These are phyloP conservation scores for Exidia glandulosa DNA, from an alignment of 768 basidiomycete genomes.

Conservation along the genomic window DNA sequence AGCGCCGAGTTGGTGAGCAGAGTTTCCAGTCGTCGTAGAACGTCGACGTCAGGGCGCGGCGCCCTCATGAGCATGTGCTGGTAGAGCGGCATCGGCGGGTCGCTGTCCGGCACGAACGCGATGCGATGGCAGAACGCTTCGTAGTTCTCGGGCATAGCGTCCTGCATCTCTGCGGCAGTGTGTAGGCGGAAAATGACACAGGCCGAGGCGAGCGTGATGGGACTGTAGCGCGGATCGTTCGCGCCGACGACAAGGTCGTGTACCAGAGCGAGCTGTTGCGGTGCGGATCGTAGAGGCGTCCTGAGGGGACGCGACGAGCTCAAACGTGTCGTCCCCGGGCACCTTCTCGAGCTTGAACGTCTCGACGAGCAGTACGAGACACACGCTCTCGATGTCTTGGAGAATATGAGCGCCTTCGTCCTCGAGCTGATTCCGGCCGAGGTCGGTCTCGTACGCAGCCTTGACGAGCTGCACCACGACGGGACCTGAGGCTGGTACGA, in stretches of 20 bases:
- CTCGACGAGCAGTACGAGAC: conserved; percentile 73
- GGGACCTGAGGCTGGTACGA: conserved; percentile 51
- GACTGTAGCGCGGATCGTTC: conserved; percentile 50
- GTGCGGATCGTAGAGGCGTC: conserved; percentile 34
- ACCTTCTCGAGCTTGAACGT: conserved; percentile 69
- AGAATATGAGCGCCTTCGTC: conserved; percentile 58
- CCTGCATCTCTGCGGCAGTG: conserved; percentile 40
- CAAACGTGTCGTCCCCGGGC: conserved; percentile 35
- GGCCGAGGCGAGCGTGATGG: conserved; percentile 74
- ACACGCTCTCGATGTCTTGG: conserved; percentile 59
- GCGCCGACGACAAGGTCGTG: conserved; percentile 57
- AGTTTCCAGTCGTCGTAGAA: conserved; percentile 45
- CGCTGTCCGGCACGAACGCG: conserved; percentile 21
- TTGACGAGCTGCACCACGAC: conserved; percentile 54
- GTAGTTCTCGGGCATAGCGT: conserved; percentile 45
- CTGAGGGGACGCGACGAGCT: conserved; percentile 39
- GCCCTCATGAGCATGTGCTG: conserved; percentile 45
- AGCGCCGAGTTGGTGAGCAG: conserved; percentile 61
- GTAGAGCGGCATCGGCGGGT: not conserved
- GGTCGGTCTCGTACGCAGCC: conserved; percentile 48
- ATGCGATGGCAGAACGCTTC: conserved; percentile 35
- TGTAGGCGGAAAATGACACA: conserved; percentile 62
- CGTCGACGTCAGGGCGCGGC: conserved; percentile 44
- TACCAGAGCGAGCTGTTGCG: conserved; percentile 49
- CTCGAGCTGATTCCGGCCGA: conserved; percentile 63